phyloP scores from a whole-genome alignment of 225 moss, liverwort and hornwort genomes.

The Climacium dendroides region DNA sequence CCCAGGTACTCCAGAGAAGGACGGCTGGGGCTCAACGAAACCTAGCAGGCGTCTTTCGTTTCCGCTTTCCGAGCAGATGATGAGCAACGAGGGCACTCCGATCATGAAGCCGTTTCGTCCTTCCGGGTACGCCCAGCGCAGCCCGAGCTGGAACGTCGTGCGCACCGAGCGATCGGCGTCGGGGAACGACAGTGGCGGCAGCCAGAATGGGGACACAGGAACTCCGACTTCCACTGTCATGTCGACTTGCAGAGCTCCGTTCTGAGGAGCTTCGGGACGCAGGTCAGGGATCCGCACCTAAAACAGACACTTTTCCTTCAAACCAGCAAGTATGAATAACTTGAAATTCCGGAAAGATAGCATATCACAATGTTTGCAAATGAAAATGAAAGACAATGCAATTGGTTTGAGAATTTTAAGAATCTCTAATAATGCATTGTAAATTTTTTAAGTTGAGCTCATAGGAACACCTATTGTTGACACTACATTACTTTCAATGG shows the following conservation, averaged over 20 bases:
- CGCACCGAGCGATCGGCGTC: conserved; percentile 27
- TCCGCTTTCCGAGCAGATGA: conserved; percentile 60
- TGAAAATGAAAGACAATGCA: neutral
- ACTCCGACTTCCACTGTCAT: conserved; percentile 35
- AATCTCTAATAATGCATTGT: too few species aligned
- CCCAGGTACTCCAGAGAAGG: conserved; percentile 76
- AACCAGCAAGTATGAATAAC: neutral
- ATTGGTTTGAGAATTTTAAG: neutral
- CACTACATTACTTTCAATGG: neutral
- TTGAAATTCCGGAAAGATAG: neutral
- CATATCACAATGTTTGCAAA: neutral
- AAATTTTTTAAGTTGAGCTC: too few species aligned
- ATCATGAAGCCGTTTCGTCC: conserved; percentile 35
- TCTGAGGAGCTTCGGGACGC: neutral
- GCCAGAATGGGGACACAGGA: conserved; percentile 27
- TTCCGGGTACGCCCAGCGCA: conserved; percentile 29
- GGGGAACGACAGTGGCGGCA: conserved; percentile 7
- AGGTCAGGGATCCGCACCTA: neutral
- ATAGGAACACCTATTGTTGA: neutral
- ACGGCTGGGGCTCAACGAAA: conserved; percentile 48
- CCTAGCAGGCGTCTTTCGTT: conserved; percentile 48
- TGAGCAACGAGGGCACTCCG: conserved; percentile 18
- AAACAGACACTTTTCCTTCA: neutral
- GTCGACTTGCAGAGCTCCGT: conserved; percentile 33
- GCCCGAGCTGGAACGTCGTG: conserved; percentile 17